Evolutionary conservation across 1,284 basidiomycete species (phyloP).

Genomic region (Bjerkandera adusta): DNA sequence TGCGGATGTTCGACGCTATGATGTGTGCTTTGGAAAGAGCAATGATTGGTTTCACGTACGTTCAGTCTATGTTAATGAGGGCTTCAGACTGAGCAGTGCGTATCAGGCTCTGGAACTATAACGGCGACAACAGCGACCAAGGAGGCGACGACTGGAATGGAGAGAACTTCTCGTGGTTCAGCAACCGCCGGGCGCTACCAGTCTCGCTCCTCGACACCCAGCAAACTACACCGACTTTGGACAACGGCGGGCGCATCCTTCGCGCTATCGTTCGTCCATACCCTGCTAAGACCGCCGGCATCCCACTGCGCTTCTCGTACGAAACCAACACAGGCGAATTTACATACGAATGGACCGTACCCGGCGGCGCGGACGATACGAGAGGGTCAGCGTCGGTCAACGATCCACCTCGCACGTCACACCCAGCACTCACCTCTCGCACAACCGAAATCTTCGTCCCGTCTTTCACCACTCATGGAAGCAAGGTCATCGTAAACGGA

Average conservation of each 20-base stretch:
- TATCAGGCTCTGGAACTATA: slow-evolving; percentile 99
- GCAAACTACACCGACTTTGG: slow-evolving; percentile 62
- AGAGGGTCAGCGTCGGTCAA: slow-evolving; percentile 23
- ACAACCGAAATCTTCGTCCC: slow-evolving; percentile 86
- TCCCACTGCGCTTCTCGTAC: slow-evolving; percentile 66
- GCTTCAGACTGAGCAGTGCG: background rate
- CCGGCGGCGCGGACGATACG: slow-evolving; percentile 19
- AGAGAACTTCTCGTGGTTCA: slow-evolving; percentile 96
- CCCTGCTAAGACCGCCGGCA: slow-evolving; percentile 74
- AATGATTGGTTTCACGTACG: slow-evolving; percentile 81
- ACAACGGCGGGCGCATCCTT: slow-evolving; percentile 80
- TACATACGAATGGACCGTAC: slow-evolving; percentile 59
- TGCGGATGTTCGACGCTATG: slow-evolving; percentile 88
- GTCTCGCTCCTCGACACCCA: slow-evolving; percentile 48
- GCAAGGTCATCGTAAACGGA: slow-evolving; percentile 57
- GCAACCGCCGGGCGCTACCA: slow-evolving; percentile 54
- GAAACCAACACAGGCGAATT: slow-evolving; percentile 69
- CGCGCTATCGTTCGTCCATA: slow-evolving; percentile 78
- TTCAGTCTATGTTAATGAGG: slow-evolving; percentile 23
- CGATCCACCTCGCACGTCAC: slow-evolving; percentile 37
- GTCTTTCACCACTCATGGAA: slow-evolving; percentile 51
- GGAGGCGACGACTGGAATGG: slow-evolving; percentile 93
- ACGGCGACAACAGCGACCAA: slow-evolving; percentile 79
- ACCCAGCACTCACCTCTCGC: slow-evolving; percentile 41
- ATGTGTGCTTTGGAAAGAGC: slow-evolving; percentile 74